Base-by-base conservation (phyloP, 1,284 basidiomycete species). In the Apiotrichum laibachii region DNA sequence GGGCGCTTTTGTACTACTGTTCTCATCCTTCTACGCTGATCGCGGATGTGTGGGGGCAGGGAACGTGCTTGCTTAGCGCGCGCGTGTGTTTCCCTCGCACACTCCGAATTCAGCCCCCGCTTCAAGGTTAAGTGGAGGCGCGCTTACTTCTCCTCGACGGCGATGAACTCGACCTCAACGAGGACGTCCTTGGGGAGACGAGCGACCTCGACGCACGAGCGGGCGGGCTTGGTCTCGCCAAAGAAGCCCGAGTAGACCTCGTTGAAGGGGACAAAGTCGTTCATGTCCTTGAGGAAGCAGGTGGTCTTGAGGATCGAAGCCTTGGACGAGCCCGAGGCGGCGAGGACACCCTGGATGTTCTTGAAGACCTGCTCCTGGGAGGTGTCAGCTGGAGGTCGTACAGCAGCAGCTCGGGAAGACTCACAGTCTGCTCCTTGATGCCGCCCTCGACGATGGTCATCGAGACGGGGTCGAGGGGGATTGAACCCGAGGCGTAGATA, bases 81-180 rank as follows among this genome's bases (percentile, higher is more conserved):
- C 26, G 26, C 7, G 26, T 31, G 26, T 7, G 4, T 31, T 31
- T 31, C 26, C n/a, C 3, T 31, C 26, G 4, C 7, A 7, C 26
- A 31, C 4, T 7, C 26, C 26, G 26, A 31, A 31, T 31, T 31
- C 26, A 31, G 26, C 26, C 26, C 26, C 3, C 26, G 4, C 26
- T n/a, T n/a, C n/a, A n/a, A n/a, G n/a, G n/a, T n/a, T n/a, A n/a
- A 7, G 26, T 31, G 4, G 26, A 31, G 26, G 26, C n/a, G 26
- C 26, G 26, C 26, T 44, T 61, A 60, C 55, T 57, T 57, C 56
- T 57, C 56, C 60, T 65, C 63, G n/a, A 54, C 55, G 19, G 87
- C 90, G 73, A 95, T 89, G 69, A 86, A 87, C 80, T 98, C 94
- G 64, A 98, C 85, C 82, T 99, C 95, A 55, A 97, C 88, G 40